Evolutionary conservation across 2,329 filamentous ascomycete species (phyloP).

Genomic region (Furcasterigmium furcatum): DNA sequence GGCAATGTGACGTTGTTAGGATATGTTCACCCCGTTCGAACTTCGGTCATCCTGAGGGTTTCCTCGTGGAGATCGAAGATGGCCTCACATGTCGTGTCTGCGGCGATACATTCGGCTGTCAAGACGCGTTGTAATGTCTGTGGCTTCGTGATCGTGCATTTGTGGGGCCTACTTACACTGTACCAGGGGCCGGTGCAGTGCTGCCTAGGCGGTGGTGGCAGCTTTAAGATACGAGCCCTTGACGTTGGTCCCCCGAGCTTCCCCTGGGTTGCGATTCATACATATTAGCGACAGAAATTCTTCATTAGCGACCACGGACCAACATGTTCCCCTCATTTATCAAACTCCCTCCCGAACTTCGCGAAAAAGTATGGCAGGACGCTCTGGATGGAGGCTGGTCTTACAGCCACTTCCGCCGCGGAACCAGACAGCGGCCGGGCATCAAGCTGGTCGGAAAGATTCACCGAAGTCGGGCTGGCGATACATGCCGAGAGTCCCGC

Average conservation of each 20-base stretch:
- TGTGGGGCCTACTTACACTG: no score
- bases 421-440: background rate
- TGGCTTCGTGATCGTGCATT: no score
- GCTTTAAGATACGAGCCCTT: background rate
- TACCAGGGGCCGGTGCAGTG: no score
- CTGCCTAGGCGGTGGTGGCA: no score
- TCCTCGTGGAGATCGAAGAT: no score
- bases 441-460: background rate
- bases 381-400: background rate
- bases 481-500: slow-evolving; percentile 1
- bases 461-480: background rate
- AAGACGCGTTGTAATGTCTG: no score
- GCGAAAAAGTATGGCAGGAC: background rate
- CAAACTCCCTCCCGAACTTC: slow-evolving; percentile 1
- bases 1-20: no score
- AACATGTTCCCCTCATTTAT: background rate
- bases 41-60: no score
- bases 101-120: no score
- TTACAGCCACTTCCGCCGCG: background rate
- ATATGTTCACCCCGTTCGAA: no score
- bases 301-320: slow-evolving; percentile 31
- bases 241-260: background rate
- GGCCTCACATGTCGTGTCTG: no score
- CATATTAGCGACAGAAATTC: background rate
- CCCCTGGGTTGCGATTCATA: background rate